Percentiles rank a stretch among this genome's conserved stretches.
Evolutionary conservation across 495 filamentous ascomycete genomes (phyloP).

Genomic region (Neurospora terricola): DNA sequence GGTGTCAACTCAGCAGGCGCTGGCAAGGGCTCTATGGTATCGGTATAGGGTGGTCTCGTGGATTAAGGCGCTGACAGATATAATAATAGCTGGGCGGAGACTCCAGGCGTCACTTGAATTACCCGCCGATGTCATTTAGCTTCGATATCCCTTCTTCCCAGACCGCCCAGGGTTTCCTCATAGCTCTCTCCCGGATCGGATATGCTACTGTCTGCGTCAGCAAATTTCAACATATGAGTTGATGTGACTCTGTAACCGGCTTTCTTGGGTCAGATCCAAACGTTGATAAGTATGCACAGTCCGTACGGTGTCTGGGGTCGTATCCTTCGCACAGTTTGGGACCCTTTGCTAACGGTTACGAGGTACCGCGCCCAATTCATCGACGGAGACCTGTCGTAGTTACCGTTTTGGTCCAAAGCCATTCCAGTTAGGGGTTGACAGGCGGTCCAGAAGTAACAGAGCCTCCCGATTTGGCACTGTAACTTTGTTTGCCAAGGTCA

Average conservation of each 20-base stretch:
- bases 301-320: neutral
- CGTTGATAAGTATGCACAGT: neutral
- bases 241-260: neutral
- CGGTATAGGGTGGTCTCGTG: neutral
- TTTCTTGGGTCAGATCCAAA: neutral
- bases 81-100: neutral
- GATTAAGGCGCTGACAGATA: neutral
- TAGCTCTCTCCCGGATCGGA: neutral
- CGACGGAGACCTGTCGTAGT: neutral
- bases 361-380: neutral
- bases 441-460: neutral
- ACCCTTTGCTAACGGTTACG: neutral
- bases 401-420: neutral
- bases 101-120: neutral
- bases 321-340: neutral
- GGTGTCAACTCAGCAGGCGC: neutral
- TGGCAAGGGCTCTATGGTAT: neutral
- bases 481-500: neutral
- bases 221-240: neutral
- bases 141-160: neutral
- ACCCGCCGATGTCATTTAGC: neutral
- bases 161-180: neutral
- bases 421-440: neutral
- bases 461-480: neutral
- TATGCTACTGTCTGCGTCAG: neutral